A percentile compares a stretch with the other conserved stretches of the same genome.
Evolutionary conservation across 1,284 basidiomycete species (phyloP).

Genomic region (Ustilago tritici): DNA sequence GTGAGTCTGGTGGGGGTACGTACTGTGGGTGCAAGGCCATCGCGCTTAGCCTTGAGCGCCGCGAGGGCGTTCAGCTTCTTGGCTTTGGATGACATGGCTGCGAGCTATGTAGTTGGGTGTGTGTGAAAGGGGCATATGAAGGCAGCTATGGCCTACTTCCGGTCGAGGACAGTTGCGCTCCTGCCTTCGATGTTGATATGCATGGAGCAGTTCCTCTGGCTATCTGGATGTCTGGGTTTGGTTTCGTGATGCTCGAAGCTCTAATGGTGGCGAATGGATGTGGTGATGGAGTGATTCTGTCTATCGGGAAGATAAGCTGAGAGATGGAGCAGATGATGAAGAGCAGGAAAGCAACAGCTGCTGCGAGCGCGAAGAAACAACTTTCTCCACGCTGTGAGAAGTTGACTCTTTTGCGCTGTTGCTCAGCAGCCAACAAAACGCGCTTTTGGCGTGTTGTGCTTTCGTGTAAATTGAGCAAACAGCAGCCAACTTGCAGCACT

Average conservation of each 20-base stretch:
- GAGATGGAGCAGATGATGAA: background rate
- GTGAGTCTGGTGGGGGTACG: conserved; percentile 2
- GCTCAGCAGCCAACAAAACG: background rate
- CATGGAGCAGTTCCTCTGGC: background rate
- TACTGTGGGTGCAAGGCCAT: conserved; percentile 46
- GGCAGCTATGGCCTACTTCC: background rate
- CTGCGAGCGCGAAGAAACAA: too few species aligned
- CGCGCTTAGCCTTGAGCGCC: conserved; percentile 65
- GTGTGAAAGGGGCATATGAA: background rate
- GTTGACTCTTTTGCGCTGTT: background rate
- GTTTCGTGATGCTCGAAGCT: background rate
- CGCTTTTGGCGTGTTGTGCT: background rate
- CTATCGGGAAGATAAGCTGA: background rate
- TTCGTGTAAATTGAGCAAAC: conserved; percentile 3
- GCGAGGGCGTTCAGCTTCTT: conserved; percentile 63
- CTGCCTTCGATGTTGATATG: background rate
- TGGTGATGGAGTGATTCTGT: background rate
- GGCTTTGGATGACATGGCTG: conserved; percentile 50
- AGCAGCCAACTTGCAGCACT: background rate
- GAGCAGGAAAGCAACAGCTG: background rate
- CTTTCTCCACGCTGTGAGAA: background rate
- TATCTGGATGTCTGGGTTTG: background rate
- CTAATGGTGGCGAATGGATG: background rate
- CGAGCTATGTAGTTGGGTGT: background rate
- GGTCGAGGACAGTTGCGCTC: background rate